phyloP scores from a whole-genome alignment of 768 basidiomycete genomes.

The Hortiboletus campestris region DNA sequence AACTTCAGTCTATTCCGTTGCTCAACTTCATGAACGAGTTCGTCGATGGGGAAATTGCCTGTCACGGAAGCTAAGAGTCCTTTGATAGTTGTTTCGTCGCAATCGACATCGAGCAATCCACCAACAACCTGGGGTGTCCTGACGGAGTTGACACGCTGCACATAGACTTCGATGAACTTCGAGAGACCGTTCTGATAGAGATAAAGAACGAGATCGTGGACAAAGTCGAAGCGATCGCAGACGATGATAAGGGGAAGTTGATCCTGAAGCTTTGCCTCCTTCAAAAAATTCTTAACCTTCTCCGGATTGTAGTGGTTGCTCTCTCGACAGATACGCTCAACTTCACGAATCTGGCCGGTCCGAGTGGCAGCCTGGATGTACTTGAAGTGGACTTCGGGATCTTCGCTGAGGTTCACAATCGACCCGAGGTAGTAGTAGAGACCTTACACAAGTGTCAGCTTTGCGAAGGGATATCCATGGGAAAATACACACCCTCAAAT shows the following conservation, averaged over 20 bases:
- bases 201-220: constrained; percentile 97
- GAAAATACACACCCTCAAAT: constrained; percentile 69
- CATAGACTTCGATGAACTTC: constrained; percentile 99
- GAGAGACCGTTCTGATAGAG: constrained; percentile 96
- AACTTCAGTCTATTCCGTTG: constrained; percentile 93
- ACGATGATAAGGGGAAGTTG: constrained; percentile 99
- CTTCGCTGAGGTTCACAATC: constrained; percentile 93
- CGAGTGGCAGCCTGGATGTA: constrained; percentile 99
- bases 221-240: constrained; percentile 99
- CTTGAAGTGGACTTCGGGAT: constrained; percentile 98
- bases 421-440: constrained; percentile 99
- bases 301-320: constrained; percentile 98
- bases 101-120: constrained; percentile 95
- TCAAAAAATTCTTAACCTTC: constrained; percentile 99
- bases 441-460: constrained; percentile 39
- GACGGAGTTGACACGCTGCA: constrained; percentile 95
- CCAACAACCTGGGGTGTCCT: constrained; percentile 97
- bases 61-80: constrained; percentile 89
- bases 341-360: constrained; percentile 97
- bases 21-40: constrained; percentile 96
- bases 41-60: constrained; percentile 96
- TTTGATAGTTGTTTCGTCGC: constrained; percentile 96
- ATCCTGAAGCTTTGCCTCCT: constrained; percentile 94
- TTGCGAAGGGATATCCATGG: background rate
- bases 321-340: constrained; percentile 97